A percentile compares a stretch with the other conserved stretches of the same genome.
phyloP scores from a whole-genome alignment of 2,329 filamentous ascomycete species.

The Cordyceps fumosorosea region DNA sequence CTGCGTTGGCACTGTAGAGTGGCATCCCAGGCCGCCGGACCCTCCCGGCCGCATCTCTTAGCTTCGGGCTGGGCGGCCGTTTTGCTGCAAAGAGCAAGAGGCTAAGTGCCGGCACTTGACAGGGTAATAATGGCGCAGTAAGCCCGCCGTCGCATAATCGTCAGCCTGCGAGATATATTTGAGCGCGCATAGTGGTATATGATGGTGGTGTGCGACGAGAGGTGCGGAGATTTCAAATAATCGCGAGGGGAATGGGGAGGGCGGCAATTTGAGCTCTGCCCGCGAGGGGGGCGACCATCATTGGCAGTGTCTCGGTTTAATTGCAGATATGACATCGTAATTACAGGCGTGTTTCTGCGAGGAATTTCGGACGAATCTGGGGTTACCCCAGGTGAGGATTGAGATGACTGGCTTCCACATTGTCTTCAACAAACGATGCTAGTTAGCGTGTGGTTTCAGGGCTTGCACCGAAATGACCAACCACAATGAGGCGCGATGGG shows the following conservation, averaged over 20 bases:
- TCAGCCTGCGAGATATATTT: neutral
- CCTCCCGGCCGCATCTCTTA: constrained; percentile 3
- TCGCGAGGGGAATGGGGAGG: neutral
- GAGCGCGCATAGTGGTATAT: neutral
- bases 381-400: neutral
- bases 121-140: neutral
- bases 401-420: neutral
- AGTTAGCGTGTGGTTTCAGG: neutral
- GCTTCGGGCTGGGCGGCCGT: neutral
- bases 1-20: neutral
- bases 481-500: neutral
- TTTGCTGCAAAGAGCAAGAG: neutral
- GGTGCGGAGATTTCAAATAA: neutral
- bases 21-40: neutral
- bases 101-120: neutral
- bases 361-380: neutral
- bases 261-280: neutral
- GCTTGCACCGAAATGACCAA: neutral
- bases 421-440: neutral
- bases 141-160: neutral
- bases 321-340: no score
- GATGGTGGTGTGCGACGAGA: neutral
- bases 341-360: neutral
- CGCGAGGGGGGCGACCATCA: neutral
- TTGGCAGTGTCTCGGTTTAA: no score